Evolutionary conservation across 352 stramenopile species (phyloP).

Genomic region (Phytophthora tubulina): DNA sequence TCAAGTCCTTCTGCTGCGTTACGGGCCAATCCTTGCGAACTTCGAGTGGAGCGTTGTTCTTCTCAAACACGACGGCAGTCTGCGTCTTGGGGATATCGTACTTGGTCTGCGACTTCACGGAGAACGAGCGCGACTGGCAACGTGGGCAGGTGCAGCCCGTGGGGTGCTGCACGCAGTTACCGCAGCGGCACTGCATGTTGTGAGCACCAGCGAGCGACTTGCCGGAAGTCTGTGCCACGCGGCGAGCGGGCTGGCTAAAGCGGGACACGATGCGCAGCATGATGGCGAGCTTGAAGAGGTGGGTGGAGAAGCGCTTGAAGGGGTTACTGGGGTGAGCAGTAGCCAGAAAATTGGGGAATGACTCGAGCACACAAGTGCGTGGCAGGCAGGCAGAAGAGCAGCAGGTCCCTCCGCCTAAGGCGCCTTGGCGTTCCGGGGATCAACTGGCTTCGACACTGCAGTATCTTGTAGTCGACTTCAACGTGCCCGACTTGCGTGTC

Average conservation of each 20-base stretch:
- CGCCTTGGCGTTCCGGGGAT: background rate
- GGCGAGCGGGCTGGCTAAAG: conserved; percentile 41
- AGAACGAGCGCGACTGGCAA: conserved; percentile 46
- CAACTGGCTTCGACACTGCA: conserved; percentile 20
- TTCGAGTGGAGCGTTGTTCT: conserved; percentile 55
- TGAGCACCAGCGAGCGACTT: conserved; percentile 39
- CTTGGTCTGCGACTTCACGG: conserved; percentile 53
- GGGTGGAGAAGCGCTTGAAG: background rate
- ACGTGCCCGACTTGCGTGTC: conserved; percentile 30
- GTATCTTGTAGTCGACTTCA: conserved; percentile 36
- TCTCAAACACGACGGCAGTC: conserved; percentile 55
- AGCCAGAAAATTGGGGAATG: conserved; percentile 35
- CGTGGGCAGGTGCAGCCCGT: conserved; percentile 36
- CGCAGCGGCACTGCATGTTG: conserved; percentile 42
- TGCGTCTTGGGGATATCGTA: conserved; percentile 73
- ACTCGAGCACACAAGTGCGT: conserved; percentile 26
- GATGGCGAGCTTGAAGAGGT: conserved; percentile 23
- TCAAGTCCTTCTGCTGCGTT: conserved; percentile 51
- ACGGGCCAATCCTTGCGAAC: conserved; percentile 62
- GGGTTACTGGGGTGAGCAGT: conserved; percentile 32
- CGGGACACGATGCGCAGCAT: conserved; percentile 47
- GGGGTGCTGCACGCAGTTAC: conserved; percentile 42
- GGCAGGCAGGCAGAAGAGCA: conserved; percentile 3
- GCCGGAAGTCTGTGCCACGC: conserved; percentile 10
- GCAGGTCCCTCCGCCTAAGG: too few relatives aligned